phyloP scores from a whole-genome alignment of 1,284 basidiomycete species.

The Porodaedalea pini region DNA sequence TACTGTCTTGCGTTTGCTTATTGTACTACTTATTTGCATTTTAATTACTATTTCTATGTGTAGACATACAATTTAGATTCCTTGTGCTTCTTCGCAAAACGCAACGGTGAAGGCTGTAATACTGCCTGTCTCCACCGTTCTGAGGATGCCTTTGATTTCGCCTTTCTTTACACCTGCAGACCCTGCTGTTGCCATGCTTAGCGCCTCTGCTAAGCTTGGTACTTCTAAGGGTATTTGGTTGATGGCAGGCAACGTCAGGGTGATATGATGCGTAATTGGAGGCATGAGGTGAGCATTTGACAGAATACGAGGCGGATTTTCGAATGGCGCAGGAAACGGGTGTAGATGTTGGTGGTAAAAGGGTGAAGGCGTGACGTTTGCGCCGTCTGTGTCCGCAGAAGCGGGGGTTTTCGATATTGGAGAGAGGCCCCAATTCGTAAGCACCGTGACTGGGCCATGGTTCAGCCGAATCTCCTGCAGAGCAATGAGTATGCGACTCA shows the following conservation, averaged over 20 bases:
- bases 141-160: constrained; percentile 32
- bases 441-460: constrained; percentile 49
- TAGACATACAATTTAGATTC: too few species aligned
- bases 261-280: constrained; percentile 41
- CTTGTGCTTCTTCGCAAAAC: not conserved
- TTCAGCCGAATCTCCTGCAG: constrained; percentile 49
- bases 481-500: constrained; percentile 45
- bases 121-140: constrained; percentile 26
- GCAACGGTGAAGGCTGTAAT: not conserved
- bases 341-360: constrained; percentile 53
- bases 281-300: constrained; percentile 18
- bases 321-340: constrained; percentile 41
- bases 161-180: constrained; percentile 25
- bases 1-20: too few species aligned
- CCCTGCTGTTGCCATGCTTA: constrained; percentile 28
- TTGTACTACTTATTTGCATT: too few species aligned
- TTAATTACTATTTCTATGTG: too few species aligned
- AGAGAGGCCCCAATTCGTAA: constrained; percentile 65
- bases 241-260: constrained; percentile 32
- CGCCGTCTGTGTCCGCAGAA: constrained; percentile 20
- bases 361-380: constrained; percentile 22
- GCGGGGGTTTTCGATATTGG: constrained; percentile 26
- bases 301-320: constrained; percentile 18
- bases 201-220: constrained; percentile 28
- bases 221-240: constrained; percentile 28